Evolutionary conservation across 2,329 filamentous ascomycete species (phyloP).

Genomic region (Calonectria pseudoreteaudii): DNA sequence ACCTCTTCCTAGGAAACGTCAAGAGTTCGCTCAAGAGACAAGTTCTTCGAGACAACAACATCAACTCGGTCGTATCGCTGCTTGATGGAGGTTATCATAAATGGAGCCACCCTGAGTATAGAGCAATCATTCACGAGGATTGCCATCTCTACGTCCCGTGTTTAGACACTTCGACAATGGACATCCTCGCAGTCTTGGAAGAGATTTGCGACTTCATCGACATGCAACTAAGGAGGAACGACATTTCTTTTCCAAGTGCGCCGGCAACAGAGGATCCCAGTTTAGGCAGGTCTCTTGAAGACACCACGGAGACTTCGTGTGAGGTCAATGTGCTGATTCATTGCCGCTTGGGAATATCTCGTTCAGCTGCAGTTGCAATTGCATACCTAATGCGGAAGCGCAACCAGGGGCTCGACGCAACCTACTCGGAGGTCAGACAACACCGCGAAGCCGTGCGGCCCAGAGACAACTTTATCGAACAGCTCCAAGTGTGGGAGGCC

Average conservation of each 20-base stretch:
- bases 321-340: constrained; percentile 44
- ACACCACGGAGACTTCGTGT: background rate
- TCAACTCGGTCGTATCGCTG: constrained; percentile 41
- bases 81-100: constrained; percentile 31
- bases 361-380: constrained; percentile 45
- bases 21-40: constrained; percentile 38
- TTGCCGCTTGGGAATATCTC: constrained; percentile 49
- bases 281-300: background rate
- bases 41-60: constrained; percentile 35
- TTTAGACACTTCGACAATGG: constrained; percentile 38
- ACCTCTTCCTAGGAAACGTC: constrained; percentile 41
- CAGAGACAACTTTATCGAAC: constrained; percentile 45
- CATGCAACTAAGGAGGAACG: constrained; percentile 21
- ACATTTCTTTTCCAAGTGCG: constrained; percentile 1
- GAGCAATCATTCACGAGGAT: constrained; percentile 35
- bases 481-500: constrained; percentile 48
- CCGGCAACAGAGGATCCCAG: constrained; percentile 8
- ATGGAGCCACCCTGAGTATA: constrained; percentile 34
- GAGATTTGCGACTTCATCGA: constrained; percentile 44
- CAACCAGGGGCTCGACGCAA: constrained; percentile 23
- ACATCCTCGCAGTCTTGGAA: constrained; percentile 37
- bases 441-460: constrained; percentile 43
- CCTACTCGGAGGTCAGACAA: constrained; percentile 34
- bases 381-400: constrained; percentile 49
- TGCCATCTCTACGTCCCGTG: constrained; percentile 41